Base-by-base conservation (phyloP, 1,139 yeast genomes). In the Suhomyces terraborum region DNA sequence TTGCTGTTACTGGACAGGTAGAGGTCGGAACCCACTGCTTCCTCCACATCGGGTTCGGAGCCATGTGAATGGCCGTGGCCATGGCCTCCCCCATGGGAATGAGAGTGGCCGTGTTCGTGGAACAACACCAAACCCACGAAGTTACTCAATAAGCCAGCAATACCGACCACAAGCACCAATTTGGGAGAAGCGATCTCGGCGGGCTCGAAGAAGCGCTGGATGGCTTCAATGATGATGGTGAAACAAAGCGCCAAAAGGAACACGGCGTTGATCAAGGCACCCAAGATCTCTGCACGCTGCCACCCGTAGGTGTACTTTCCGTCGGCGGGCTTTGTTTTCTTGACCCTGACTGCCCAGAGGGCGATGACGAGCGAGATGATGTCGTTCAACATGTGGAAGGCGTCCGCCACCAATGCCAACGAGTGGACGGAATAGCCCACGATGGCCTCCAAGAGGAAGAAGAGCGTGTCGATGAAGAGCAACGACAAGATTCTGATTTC, bases 381-480 rank as follows among this genome's bases (percentile, higher is more conserved):
- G 66, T 93, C 98, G 65, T 93, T 93, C 50, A 93, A 73, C 98
- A 93, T 93, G 64, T 93, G 98, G 75, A 93, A 93, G 1, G 98
- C 85, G 61, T 94, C 98, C 2, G 98, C 98, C 48, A 91, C 82
- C 42, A 91, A 74, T 0, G 98, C 98, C 56, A 91, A 73, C 1
- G 97, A 91, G 61, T 91, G 94, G 25, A 89, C 96, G 17, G 89
- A 75, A 62, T 89, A 91, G 7, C 95, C 96, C 38, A 88, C 79
- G 43, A 81, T 80, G 38, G 89, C 83, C 61, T 93, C 98, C 47
- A 93, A 59, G 34, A 93, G 70, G 75, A 94, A 93, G 69, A 93
- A 93, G 3, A 77, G 62, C 4, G 94, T 81, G 62, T 93, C 98
- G 41, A 93, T 71, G 40, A 67, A 79, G 61, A 93, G 73, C 47